Base-by-base conservation (phyloP, 2,329 filamentous ascomycete genomes). In the Fonsecaea nubica region DNA sequence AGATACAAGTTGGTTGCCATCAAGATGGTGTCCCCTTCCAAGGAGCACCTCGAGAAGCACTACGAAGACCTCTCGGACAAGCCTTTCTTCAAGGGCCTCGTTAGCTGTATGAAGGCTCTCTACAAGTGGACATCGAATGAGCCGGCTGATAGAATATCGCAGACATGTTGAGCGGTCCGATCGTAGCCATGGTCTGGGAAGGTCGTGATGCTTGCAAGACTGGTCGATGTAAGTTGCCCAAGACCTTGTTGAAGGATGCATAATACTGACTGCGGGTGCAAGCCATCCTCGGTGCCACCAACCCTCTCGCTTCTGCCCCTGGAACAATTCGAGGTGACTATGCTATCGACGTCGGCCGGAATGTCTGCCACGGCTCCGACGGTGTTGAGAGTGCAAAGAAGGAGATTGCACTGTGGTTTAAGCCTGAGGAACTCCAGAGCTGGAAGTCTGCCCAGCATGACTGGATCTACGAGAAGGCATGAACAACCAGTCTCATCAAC, bases 341-440 rank as follows among this genome's bases (percentile, higher is more conserved):
- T 82, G 91, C 91, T 82, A 91, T 94, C 76, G 89, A 92, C 77
- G 90, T 93, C 80, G 95, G 95, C 85, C 92, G 94, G 83, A 99
- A 99, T 87, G 93, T 98, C 85, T 98, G 94, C 92, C 95, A 99
- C 90, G 95, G 95, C 81, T 97, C 93, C 83, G 95, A 99, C 88
- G 89, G 87, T 80, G 94, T 99, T 83, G 95, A 99, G 89, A 97
- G 89, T 86, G 95, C 95, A 84, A 89, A 98, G 91, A 97, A 98
- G 92, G 95, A 99, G 88, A 99, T 99, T 80, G 90, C 90, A 78
- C 90, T 98, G 80, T 99, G 95, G 95, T 99, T 99, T 91, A 89
- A 91, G 84, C 85, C 91, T 75, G 89, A 88, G 75, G 95, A 98
- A 83, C 80, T 97, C 78, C 83, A 92, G 83, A 86, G 80, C 84